Conservation (phyloP, 2,329 filamentous ascomycete genomes). For the Ophiostoma himal-ulmi region DNA sequence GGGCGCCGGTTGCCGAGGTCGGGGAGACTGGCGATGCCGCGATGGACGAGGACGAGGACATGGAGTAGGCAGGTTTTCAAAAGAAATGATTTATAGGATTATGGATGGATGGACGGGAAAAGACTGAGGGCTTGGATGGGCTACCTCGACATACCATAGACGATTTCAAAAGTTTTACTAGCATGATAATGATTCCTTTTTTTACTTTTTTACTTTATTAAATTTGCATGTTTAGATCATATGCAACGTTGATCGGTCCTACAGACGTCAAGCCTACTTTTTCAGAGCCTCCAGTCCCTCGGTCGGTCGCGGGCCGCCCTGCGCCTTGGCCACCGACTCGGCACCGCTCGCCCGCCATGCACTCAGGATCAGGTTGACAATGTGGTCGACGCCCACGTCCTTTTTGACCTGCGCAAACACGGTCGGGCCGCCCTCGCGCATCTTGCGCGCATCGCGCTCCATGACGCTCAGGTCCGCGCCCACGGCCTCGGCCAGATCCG, state of each 20-base stretch:
- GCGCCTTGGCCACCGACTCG: constrained; percentile 49
- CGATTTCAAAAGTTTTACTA: constrained; percentile 17
- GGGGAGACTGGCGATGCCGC: constrained; percentile 33
- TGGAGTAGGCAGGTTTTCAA: constrained; percentile 20
- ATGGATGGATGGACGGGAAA: not conserved
- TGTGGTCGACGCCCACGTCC: constrained; percentile 75
- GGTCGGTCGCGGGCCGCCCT: constrained; percentile 54
- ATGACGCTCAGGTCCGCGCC: constrained; percentile 89
- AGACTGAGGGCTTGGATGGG: not conserved
- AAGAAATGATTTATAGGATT: not conserved
- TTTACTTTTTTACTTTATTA: not conserved
- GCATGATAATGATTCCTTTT: constrained; percentile 23
- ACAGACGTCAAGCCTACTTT: not conserved
- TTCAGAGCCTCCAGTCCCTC: constrained; percentile 47
- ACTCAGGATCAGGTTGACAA: constrained; percentile 80
- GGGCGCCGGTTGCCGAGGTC: constrained; percentile 33
- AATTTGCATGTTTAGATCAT: not conserved
- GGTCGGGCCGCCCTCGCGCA: constrained; percentile 90
- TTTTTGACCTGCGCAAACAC: constrained; percentile 98
- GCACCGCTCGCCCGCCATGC: constrained; percentile 91
- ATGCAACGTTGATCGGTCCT: not conserved
- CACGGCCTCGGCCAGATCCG: constrained; percentile 82
- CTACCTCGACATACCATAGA: constrained; percentile 6
- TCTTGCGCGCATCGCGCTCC: constrained; percentile 90
- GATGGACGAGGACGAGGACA: constrained; percentile 39